Conservation (phyloP, 1,284 basidiomycete species). For the Tilletia caries region DNA sequence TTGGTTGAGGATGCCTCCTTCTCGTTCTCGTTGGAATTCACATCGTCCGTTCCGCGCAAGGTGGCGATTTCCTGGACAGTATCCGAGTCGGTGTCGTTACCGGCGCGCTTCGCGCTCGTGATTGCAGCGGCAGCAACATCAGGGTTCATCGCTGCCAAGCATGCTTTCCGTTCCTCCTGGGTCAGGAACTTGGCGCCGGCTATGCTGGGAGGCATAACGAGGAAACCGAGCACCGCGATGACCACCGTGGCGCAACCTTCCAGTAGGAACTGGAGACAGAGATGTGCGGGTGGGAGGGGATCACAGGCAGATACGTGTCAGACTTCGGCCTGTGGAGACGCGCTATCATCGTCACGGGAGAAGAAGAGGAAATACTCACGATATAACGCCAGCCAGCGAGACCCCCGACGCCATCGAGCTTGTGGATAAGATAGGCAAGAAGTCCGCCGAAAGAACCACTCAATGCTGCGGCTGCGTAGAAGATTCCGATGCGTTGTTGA, state of each 20-base stretch:
- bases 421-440: constrained; percentile 34
- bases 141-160: constrained; percentile 76
- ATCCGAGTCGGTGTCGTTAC: not conserved
- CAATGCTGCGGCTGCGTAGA: constrained; percentile 25
- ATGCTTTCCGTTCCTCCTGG: constrained; percentile 59
- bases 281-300: not conserved
- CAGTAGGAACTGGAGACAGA: constrained; percentile 55
- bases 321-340: not conserved
- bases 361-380: constrained; percentile 15
- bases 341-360: not conserved
- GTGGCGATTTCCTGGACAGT: not conserved
- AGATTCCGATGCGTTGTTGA: constrained; percentile 38
- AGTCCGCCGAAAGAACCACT: constrained; percentile 33
- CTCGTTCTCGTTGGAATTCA: not conserved
- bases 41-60: not conserved
- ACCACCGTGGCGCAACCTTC: constrained; percentile 58
- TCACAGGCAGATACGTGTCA: too few species aligned
- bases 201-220: constrained; percentile 58
- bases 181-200: constrained; percentile 57
- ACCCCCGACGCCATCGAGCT: constrained; percentile 30
- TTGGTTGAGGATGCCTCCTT: not conserved
- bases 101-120: constrained; percentile 65
- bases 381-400: constrained; percentile 31
- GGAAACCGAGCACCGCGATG: constrained; percentile 55
- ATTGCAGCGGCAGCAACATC: constrained; percentile 74